Base-by-base conservation (phyloP, 129 eudicot species). In the Tanacetum coccineum region DNA sequence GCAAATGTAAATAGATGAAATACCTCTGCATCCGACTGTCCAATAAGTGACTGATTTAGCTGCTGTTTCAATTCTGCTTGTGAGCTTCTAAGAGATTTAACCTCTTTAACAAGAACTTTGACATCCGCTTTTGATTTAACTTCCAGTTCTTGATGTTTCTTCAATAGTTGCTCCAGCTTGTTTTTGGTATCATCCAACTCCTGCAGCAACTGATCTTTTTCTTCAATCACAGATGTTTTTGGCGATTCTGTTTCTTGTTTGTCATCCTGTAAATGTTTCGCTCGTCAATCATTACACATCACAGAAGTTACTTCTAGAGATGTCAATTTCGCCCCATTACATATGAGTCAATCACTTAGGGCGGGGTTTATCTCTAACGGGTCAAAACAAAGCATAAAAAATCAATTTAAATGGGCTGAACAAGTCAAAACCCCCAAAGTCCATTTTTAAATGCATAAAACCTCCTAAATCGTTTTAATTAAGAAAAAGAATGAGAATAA, bases 101-200 rank as follows among this genome's bases (percentile, higher is more conserved):
- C 95, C 75, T 93, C 99, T 76, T 87, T 36, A 36, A 36, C 42
- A 36, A 36, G 42, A 36, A 36, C 42, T 36, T 36, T 36, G 42
- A 36, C 42, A 36, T 36, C 42, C 10, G 95, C 87, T 84, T 93
- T 93, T 48, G 99, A 86, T 51, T 89, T 86, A 53, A 64, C 71
- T 85, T 93, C 96, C 13, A 88, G 75, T 65, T 84, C 95, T 70
- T 82, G 89, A 88, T 93, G 87, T 67, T 81, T 87, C 75, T 76
- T 86, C 62, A 60, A 40, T 70, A 88, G 76, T 54, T 77, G 82
- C 64, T 80, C 81, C 67, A 76, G 75, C 68, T 88, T 81, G 70
- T 75, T 81, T 74, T 75, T 93, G 21, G 96, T 74, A 50, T 74
- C 77, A 74, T 81, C 83, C 86, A 93, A 65, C 73, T 93, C 92